Percentiles rank a stretch among this genome's conserved stretches.
phyloP scores from a whole-genome alignment of 2,329 filamentous ascomycete species.

The Cercospora sesami region DNA sequence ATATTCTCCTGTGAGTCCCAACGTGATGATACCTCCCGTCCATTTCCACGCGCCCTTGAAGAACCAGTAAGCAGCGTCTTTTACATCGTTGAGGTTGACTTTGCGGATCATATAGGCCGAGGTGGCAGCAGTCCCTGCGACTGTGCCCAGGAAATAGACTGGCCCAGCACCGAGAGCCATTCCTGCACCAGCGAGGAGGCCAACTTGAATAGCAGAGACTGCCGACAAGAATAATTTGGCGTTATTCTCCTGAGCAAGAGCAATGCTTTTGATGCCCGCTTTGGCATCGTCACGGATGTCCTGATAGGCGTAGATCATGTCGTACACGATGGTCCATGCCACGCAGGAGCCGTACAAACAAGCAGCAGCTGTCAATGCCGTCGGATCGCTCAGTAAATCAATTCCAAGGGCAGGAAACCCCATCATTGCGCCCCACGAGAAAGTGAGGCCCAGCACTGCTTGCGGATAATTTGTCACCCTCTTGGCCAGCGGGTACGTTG shows the following conservation, averaged over 20 bases:
- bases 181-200: conserved; percentile 69
- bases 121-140: conserved; percentile 57
- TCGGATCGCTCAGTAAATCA: conserved; percentile 65
- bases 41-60: conserved; percentile 59
- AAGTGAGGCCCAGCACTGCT: conserved; percentile 77
- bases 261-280: conserved; percentile 86
- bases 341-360: conserved; percentile 76
- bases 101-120: conserved; percentile 61
- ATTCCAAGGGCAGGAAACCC: conserved; percentile 81
- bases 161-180: conserved; percentile 60
- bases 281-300: conserved; percentile 83
- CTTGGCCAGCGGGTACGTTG: conserved; percentile 78
- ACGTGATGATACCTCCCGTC: conserved; percentile 59
- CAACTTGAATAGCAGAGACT: conserved; percentile 67
- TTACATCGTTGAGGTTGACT: conserved; percentile 58
- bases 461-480: conserved; percentile 86
- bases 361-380: conserved; percentile 65
- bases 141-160: conserved; percentile 59
- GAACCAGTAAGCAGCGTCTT: conserved; percentile 66
- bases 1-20: conserved; percentile 60
- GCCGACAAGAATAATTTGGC: conserved; percentile 75
- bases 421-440: conserved; percentile 87
- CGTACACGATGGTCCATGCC: conserved; percentile 84
- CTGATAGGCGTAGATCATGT: conserved; percentile 94
- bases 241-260: conserved; percentile 72